Base-by-base conservation (phyloP, 2,329 filamentous ascomycete species). In the Claviceps africana region DNA sequence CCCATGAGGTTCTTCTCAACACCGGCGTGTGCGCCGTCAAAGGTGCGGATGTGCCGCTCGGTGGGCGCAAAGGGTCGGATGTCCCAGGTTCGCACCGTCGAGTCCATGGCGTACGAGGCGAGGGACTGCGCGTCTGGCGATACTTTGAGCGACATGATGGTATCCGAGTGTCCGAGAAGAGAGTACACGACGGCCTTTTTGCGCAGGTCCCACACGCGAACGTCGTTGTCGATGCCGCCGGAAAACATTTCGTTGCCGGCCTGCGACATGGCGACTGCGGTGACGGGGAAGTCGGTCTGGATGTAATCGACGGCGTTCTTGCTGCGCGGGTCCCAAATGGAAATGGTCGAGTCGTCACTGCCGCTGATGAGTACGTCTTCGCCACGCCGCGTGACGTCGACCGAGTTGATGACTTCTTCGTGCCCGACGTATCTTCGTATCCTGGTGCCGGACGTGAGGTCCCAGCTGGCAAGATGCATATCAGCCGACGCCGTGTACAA, bases 201-300 rank as follows among this genome's bases (percentile, higher is more conserved):
- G 58, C 93, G 82, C 63, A 97, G 71, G 68, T 98, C 93, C 91
- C 93, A 98, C 21, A 95, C 90, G 61, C 90, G 88, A 65, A 98
- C 95, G 60, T 94, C 89, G 64, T 97, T 96, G 70, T 97, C 93
- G 59, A 98, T 96, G 22, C 90, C 87, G 47, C 91, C 91, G 7
- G 87, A 86, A 67, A 93, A 98, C 28, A 98, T 81, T 70, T 97
- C 93, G 65, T 95, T 95, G 19, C 93, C 93, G 1, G 91, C 89
- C 65, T 95, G 89, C 0, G 90, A 85, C n/a, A 97, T 74, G 17
- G 89, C 88, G 6, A 97, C 81, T 0, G 91, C 86, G 2, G 93
- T 97, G 53, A 98, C 82, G 1, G 93, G 93, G 55, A 94, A 95
- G 55, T 93, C 85, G 0, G 90, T 95, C 64, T 91, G 82, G 56